Base-by-base conservation (phyloP, 2,329 filamentous ascomycete species). In the Gliomastix tumulicola region DNA sequence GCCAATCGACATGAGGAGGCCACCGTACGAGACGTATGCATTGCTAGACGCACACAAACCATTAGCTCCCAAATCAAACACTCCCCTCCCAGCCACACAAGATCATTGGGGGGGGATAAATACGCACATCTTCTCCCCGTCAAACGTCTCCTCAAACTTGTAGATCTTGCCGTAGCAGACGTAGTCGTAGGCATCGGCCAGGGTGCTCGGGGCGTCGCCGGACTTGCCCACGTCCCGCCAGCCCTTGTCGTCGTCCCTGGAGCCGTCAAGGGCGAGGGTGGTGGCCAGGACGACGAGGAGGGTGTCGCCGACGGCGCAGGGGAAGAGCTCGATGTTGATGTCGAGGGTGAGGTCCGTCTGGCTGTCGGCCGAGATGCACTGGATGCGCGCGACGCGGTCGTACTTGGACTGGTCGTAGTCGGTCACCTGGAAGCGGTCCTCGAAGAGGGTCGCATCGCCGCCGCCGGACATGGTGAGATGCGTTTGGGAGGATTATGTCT, bases 321-420 rank as follows among this genome's bases (percentile, higher is more conserved):
- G 86, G 63, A 92, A 96, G 7, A 98, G 77, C 65, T 98, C 90
- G 40, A 79, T 84, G 70, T 97, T 96, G 64, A 97, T 80, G 65
- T 98, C 92, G 42, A 98, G 84, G 6, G 79, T 82, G 68, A 97
- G 81, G 45, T 78, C 73, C 21, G 84, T 86, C 45, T 78, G 71
- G 49, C 75, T 76, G 64, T 94, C 88, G 48, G 75, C 71, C 18
- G 84, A 90, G 35, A 75, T 84, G 55, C 79, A 88, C 38, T 70
- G 78, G 55, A 97, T 78, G 49, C 92, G 90, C 38, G 87, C 84
- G 19, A 96, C 90, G 46, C 90, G 87, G 67, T 97, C 92, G 65
- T 98, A 98, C 66, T 96, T 95, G 54, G 82, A 76, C 54, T 81
- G 75, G 67, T 95, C 85, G 59, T 88, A 69, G 38, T 76, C 66